Percentiles rank a stretch among this genome's conserved stretches.
phyloP scores from a whole-genome alignment of 1,284 basidiomycete genomes.

The Leucoagaricus sp. region DNA sequence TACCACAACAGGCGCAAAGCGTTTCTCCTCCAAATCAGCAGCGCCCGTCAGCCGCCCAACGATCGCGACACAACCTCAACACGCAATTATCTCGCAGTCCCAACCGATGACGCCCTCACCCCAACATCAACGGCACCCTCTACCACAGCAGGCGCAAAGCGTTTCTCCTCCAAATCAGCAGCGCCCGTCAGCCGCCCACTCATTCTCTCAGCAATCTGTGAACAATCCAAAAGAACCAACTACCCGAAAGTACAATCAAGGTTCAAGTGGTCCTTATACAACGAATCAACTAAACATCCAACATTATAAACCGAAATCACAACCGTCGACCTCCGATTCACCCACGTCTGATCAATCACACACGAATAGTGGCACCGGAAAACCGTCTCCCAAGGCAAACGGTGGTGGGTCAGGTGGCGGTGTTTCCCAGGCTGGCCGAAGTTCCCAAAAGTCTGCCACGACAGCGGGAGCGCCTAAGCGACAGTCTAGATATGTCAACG shows the following conservation, averaged over 20 bases:
- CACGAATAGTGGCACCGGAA: background rate
- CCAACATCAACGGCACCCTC: constrained; percentile 7
- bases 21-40: background rate
- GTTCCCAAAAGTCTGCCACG: background rate
- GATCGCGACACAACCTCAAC: background rate
- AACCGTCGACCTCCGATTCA: background rate
- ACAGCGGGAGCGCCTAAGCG: constrained; percentile 2
- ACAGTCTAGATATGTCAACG: background rate
- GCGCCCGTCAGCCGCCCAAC: no score
- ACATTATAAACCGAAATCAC: background rate
- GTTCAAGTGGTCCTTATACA: background rate
- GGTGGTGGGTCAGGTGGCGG: background rate
- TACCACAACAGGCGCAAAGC: constrained; percentile 17
- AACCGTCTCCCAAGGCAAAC: background rate
- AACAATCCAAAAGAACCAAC: background rate
- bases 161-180: background rate
- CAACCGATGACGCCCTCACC: background rate
- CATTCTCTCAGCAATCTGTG: background rate
- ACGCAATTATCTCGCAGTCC: background rate
- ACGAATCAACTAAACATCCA: constrained; percentile 10
- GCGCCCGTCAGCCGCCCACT: background rate
- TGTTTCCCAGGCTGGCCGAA: constrained; percentile 5
- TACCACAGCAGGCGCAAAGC: constrained; percentile 18
- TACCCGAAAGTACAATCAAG: background rate
- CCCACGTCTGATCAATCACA: background rate